These are phyloP conservation scores for Diutina catenulata DNA, from an alignment of 1,139 yeast species.

Conservation along the genomic window DNA sequence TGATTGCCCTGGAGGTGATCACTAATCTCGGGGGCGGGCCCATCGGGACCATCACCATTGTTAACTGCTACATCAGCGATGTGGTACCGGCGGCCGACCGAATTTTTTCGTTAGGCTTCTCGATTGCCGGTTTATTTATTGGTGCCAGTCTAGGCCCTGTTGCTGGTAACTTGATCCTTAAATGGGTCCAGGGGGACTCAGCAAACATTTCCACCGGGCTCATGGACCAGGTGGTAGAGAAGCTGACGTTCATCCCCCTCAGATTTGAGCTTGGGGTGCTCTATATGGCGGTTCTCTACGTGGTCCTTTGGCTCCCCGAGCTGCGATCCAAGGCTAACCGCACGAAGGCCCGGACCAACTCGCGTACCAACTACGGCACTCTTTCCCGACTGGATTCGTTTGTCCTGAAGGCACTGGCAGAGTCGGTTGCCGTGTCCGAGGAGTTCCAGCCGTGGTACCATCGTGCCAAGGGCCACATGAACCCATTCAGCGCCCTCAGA, in stretches of 20 bases:
- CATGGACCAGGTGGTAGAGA: background rate
- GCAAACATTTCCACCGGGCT: background rate
- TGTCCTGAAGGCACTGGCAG: background rate
- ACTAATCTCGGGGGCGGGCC: slow-evolving; percentile 47
- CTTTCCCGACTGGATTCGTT: background rate
- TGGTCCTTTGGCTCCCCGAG: slow-evolving; percentile 39
- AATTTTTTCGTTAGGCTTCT: slow-evolving; percentile 42
- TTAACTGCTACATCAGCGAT: slow-evolving; percentile 55
- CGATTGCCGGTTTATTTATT: slow-evolving; percentile 43
- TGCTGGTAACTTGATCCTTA: slow-evolving; percentile 30
- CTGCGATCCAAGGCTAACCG: slow-evolving; percentile 40
- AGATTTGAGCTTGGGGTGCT: slow-evolving; percentile 18
- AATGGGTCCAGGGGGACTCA: background rate
- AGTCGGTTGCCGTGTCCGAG: background rate
- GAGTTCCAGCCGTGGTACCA: background rate
- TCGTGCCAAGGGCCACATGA: slow-evolving; percentile 7
- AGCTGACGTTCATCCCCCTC: slow-evolving; percentile 19
- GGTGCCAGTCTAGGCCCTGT: slow-evolving; percentile 61
- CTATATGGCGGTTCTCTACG: slow-evolving; percentile 18
- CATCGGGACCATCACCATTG: slow-evolving; percentile 36
- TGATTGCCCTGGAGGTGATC: slow-evolving; percentile 26
- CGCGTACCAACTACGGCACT: slow-evolving; percentile 5
- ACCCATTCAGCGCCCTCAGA: slow-evolving; percentile 37
- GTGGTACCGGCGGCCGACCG: slow-evolving; percentile 45
- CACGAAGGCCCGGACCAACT: slow-evolving; percentile 31